Base-by-base conservation (phyloP, 257 asterid genomes). In the Scutellaria minor region DNA sequence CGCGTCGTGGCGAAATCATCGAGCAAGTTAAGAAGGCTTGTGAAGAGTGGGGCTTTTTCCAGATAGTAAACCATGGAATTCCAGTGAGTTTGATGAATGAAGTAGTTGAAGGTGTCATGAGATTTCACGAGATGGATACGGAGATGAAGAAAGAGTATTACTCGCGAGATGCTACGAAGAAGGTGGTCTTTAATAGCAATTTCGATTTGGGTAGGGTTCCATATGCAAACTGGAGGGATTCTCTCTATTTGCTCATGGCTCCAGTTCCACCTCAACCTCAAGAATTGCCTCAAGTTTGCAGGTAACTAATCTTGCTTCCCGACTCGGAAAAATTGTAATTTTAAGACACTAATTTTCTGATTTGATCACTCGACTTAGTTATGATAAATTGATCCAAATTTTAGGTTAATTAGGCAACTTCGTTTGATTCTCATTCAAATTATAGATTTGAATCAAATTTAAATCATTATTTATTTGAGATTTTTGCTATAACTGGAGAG, bases 211-310 rank as follows among this genome's bases (percentile, higher is more conserved):
- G 31, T n/a, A 70, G 31, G 58, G 10, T 83, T 9, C 51, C 75
- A 7, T 65, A 59, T 0, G 81, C 77, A 5, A 75, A 75, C 1
- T 87, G 92, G 92, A 84, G 88, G 51, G 88, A 84, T 45, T 15
- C 80, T n/a, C 22, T 77, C 8, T 78, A 76, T 31, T 69, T 78
- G 71, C 11, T 8, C 0, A 79, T 84, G 84, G 84, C 78, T 60
- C 88, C 91, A 1, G 31, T 66, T 6, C 73, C 78, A 31, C 80
- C 84, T 13, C 6, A 10, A 7, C 81, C 78, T 2, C 47, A 80
- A 10, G 76, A 80, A 60, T 7, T 80, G 15, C 81, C 84, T 20
- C 61, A 15, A 4, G 69, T 31, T 18, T 80, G 72, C 65, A 75
- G 78, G 83, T 79, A 47, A 47, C 5, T 44, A 42, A 42, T 42